Conservation (phyloP, 805 yeast genomes). For the Saccharomycopsis fibuligera region DNA sequence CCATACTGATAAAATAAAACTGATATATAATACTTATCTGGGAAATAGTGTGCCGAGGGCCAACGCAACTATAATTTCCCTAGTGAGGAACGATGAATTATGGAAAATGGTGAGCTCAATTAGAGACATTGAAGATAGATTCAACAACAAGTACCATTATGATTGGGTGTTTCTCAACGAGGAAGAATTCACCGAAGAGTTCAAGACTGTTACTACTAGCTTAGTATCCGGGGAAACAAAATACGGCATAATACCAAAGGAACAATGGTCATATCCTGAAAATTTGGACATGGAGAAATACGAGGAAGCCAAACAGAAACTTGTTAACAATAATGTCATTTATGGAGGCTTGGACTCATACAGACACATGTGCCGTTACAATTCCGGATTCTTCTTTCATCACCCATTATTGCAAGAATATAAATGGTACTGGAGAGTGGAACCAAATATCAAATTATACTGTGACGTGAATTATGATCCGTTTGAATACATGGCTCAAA, state of each 20-base stretch:
- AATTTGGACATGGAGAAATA: constrained; percentile 33
- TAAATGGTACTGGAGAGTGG: constrained; percentile 56
- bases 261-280: constrained; percentile 44
- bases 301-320: constrained; percentile 23
- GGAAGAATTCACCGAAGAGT: constrained; percentile 36
- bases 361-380: constrained; percentile 67
- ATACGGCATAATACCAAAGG: constrained; percentile 37
- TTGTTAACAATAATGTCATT: constrained; percentile 29
- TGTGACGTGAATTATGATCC: constrained; percentile 56
- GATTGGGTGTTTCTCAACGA: constrained; percentile 80
- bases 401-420: constrained; percentile 39
- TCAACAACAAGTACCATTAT: constrained; percentile 71
- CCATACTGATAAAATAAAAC: no score
- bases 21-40: no score
- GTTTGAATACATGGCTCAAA: constrained; percentile 35
- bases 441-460: constrained; percentile 48
- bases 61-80: constrained; percentile 73
- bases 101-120: constrained; percentile 57
- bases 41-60: constrained; percentile 39
- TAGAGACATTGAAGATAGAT: constrained; percentile 78
- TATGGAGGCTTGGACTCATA: constrained; percentile 46
- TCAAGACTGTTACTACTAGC: constrained; percentile 28
- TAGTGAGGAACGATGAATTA: constrained; percentile 72
- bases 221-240: constrained; percentile 35
- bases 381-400: constrained; percentile 54